Evolutionary conservation across 768 basidiomycete genomes (phyloP), one percentile per base, ranked within the genome.

Genomic region (Calocybe gangraenosa): DNA sequence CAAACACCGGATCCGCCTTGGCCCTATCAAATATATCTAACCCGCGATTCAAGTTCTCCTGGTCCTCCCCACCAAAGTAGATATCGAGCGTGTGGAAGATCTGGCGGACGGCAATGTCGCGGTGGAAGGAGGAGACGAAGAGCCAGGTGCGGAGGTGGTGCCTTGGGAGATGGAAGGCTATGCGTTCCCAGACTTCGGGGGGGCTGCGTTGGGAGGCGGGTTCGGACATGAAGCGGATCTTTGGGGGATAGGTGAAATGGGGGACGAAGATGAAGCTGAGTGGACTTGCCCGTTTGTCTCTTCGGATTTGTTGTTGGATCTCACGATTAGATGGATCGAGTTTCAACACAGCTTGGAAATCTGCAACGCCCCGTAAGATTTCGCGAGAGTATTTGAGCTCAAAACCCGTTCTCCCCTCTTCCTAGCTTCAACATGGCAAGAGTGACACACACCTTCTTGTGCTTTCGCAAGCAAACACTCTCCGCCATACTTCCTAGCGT

Each of bases 71-170:
- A 11, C 25, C 25, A 51, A 86, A 80, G 58, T 83, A 81, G 30
- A 84, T 65, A 58, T 84, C 82, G 32, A 84, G 61, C 0, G 82
- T 82, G 54, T 75, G 81, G 64, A 84, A 86, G 46, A 84, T 79
- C 52, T 73, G 70, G 20, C 79, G 76, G 13, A 76, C 69, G 18
- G 82, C 82, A 32, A 86, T 82, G 49, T 79, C 76, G 31, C 80
- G 69, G 56, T 83, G 78, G 56, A 81, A 82, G 2, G 75, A 62
- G 2, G 82, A 83, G 20, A 84, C 71, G 44, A 71, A 82, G 32
- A 84, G 72, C 82, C 81, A 86, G 13, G 73, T 75, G n/a, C 84
- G 76, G 22, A 86, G 75, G 58, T 83, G 75, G 51, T 79, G 78
- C 13, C 82, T 75, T 6, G 83, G 81, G 33, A 78, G 79, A 50